Evolutionary conservation across 2,329 filamentous ascomycete species (phyloP).

Genomic region (Lecanicillium sp.): DNA sequence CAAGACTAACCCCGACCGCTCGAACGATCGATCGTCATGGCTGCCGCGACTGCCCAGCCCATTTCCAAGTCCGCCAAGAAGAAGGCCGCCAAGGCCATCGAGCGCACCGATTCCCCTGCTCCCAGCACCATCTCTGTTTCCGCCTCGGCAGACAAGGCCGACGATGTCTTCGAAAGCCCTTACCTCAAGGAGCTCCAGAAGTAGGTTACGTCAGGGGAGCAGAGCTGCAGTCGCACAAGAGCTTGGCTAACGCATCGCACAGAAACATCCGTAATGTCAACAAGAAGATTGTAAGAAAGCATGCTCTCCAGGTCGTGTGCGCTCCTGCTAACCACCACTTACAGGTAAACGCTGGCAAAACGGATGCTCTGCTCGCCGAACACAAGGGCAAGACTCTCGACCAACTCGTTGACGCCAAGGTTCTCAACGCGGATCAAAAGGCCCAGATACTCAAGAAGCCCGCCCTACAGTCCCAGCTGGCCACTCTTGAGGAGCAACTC

Average conservation of each 20-base stretch:
- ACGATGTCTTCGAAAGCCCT: slow-evolving; percentile 62
- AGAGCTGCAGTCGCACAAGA: no score
- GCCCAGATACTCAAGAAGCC: slow-evolving; percentile 73
- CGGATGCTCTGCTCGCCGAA: slow-evolving; percentile 62
- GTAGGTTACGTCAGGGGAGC: slow-evolving; percentile 52
- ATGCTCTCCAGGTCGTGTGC: slow-evolving; percentile 14
- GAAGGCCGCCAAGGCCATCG: slow-evolving; percentile 48
- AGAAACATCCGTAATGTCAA: slow-evolving; percentile 87
- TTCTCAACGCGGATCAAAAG: slow-evolving; percentile 78
- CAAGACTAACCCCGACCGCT: not conserved
- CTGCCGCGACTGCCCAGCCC: slow-evolving; percentile 54
- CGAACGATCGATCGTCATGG: slow-evolving; percentile 41
- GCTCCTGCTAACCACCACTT: slow-evolving; percentile 3
- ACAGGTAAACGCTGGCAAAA: slow-evolving; percentile 65
- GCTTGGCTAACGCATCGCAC: slow-evolving; percentile 5
- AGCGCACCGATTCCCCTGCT: slow-evolving; percentile 50
- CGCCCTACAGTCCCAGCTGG: slow-evolving; percentile 59
- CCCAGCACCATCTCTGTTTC: slow-evolving; percentile 40
- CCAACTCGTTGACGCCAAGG: slow-evolving; percentile 61
- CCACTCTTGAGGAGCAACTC: slow-evolving; percentile 68
- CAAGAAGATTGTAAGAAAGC: slow-evolving; percentile 92
- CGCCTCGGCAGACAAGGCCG: slow-evolving; percentile 48
- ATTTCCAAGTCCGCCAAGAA: slow-evolving; percentile 66
- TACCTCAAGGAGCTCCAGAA: slow-evolving; percentile 88
- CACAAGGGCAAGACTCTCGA: slow-evolving; percentile 67